Evolutionary conservation across 148 eudicot species (phyloP), one percentile per base, ranked within the genome.

Genomic region (Polygonum aviculare): DNA sequence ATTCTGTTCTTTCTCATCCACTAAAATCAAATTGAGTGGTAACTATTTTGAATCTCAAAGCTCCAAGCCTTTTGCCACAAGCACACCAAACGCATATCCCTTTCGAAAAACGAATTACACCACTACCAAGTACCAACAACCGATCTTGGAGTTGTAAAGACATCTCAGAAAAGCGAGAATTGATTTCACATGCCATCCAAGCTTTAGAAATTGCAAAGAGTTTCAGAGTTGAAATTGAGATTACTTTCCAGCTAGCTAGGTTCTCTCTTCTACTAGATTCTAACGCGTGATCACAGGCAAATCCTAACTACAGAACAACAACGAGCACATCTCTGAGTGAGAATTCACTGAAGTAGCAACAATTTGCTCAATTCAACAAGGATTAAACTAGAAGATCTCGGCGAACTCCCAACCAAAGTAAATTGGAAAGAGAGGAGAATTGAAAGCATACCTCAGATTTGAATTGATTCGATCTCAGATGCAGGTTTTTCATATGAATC

Each of bases 391-490:
- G 50, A 47, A 72, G 75, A 72, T 41, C 75, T 47, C 31, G 38
- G 75, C 45, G 19, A 75, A 47, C 77, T 54, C 67, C 67, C 12
- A 51, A 31, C n/a, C 77, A 11, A 48, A 51, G 35, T 31, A 54
- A 35, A 55, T 14, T 19, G 16, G 8, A 51, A 54, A 0, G 47
- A 31, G 55, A 18, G 19, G 18, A 39, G n/a, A 51, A 54, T 7
- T 52, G 48, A 51, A 50, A 48, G 40, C 50, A 21, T 21, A 72
- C 50, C 77, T 19, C 36, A 55, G 38, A 50, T 75, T 36, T 18
- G 41, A 6, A 15, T 55, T 16, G 63, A 55, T 50, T 75, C 69
- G 67, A 75, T 75, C 77, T 31, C 69, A 75, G 77, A 75, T 75
- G 77, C 77, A 54, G 21, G 77, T 12, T 75, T 52, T n/a, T n/a